Evolutionary conservation across 306 rosid species (phyloP).

Genomic region (Potentilla sterilis): DNA sequence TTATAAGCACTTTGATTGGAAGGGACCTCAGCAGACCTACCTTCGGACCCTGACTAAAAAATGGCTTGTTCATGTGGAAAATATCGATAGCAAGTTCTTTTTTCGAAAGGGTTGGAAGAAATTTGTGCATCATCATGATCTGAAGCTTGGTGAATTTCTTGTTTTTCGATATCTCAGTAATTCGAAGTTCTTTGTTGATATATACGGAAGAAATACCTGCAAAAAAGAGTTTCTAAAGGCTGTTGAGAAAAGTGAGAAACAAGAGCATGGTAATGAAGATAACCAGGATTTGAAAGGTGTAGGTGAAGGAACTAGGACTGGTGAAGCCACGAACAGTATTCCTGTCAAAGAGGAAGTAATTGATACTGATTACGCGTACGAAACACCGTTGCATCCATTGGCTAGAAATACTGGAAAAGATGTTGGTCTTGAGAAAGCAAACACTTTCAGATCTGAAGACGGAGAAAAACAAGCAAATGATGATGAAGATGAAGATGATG

Average conservation of each 20-base stretch:
- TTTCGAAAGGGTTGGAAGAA: conserved; percentile 19
- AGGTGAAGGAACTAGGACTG: background rate
- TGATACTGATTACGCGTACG: background rate
- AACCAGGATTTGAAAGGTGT: background rate
- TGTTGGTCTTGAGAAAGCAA: background rate
- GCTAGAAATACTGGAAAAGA: background rate
- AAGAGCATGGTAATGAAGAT: background rate
- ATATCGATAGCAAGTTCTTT: background rate
- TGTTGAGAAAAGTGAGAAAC: background rate
- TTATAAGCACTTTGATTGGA: background rate
- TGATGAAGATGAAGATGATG: too few species aligned
- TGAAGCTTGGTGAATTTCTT: background rate
- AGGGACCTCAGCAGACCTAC: background rate
- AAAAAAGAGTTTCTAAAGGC: background rate
- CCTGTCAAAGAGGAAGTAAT: background rate
- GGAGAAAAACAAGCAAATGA: background rate
- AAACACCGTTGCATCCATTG: background rate
- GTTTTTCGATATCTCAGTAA: conserved; percentile 7
- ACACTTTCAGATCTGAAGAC: background rate
- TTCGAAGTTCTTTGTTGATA: conserved; percentile 4
- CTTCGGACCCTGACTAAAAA: background rate
- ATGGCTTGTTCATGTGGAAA: background rate
- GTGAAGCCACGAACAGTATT: background rate
- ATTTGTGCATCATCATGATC: background rate
- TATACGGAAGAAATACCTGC: conserved; percentile 15